These are phyloP conservation scores for Camelina hispida DNA, from an alignment of 345 rosid species.

Conservation along the genomic window DNA sequence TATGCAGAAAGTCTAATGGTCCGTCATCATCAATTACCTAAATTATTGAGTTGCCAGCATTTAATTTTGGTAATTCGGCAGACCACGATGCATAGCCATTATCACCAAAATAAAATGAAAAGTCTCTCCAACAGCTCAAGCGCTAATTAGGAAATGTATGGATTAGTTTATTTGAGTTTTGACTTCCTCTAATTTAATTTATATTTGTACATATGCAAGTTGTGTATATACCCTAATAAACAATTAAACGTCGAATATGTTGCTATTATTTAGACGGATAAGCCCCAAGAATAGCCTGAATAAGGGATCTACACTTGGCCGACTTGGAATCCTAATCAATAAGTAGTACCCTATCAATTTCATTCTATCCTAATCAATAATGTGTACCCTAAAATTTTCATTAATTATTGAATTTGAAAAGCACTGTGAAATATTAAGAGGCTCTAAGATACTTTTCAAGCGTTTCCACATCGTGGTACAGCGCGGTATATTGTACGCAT, in stretches of 20 bases:
- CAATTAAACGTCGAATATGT: not conserved
- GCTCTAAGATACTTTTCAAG: too few species aligned
- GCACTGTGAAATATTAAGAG: too few species aligned
- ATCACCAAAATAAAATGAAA: slow-evolving; percentile 10
- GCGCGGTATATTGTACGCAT: too few species aligned
- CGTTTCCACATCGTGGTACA: too few species aligned
- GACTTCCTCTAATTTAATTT: slow-evolving; percentile 9
- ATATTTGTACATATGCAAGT: slow-evolving; percentile 14
- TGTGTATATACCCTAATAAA: not conserved
- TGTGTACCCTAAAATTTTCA: not conserved
- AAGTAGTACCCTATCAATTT: not conserved
- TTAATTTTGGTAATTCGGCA: slow-evolving; percentile 33
- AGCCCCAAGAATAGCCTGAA: not conserved
- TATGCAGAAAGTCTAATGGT: slow-evolving; percentile 35
- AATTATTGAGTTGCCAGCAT: slow-evolving; percentile 34
- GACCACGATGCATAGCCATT: slow-evolving; percentile 31
- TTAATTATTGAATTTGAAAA: not conserved
- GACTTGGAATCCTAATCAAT: slow-evolving; percentile 25
- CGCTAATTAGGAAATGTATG: slow-evolving; percentile 19
- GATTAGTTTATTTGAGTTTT: slow-evolving; percentile 16
- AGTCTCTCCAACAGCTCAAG: slow-evolving; percentile 38
- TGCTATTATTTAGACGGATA: not conserved
- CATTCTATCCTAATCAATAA: too few species aligned
- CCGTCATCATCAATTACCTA: slow-evolving; percentile 39
- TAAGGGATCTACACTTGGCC: slow-evolving; percentile 20